phyloP scores from a whole-genome alignment of 148 eudicot species.

The Amaranthus hypochondriacus region DNA sequence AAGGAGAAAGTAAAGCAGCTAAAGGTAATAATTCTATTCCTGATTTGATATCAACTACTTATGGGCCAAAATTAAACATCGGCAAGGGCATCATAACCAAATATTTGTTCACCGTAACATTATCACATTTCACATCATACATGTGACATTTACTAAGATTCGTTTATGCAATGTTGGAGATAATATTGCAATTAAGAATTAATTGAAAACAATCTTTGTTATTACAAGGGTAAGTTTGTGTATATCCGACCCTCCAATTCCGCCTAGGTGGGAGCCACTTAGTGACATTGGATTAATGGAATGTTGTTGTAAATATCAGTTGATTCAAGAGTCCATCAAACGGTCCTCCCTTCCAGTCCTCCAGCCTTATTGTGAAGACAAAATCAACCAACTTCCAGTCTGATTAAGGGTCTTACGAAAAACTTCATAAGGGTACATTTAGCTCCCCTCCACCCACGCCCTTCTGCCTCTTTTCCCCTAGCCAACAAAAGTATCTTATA shows the following conservation, averaged over 20 bases:
- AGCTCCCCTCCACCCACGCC: neutral
- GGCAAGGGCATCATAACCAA: neutral
- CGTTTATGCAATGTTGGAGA: neutral
- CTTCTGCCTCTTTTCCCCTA: neutral
- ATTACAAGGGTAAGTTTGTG: neutral
- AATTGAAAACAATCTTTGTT: neutral
- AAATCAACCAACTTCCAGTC: no score
- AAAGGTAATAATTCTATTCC: conserved; percentile 28
- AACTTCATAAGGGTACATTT: no score
- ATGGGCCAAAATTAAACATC: neutral
- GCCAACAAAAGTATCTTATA: neutral
- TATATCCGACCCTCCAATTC: neutral
- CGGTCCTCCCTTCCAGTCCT: no score
- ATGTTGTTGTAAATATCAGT: no score
- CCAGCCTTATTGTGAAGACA: no score
- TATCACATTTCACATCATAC: neutral
- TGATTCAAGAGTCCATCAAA: no score
- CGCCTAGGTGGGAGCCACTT: no score
- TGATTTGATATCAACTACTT: neutral
- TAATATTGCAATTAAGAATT: neutral
- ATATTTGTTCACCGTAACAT: neutral
- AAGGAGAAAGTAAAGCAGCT: conserved; percentile 42
- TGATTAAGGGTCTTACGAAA: no score
- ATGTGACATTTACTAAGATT: neutral
- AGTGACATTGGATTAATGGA: no score